These are phyloP conservation scores for Pseudogymnoascus sp. DNA, from an alignment of 2,329 filamentous ascomycete species.

Conservation along the genomic window DNA sequence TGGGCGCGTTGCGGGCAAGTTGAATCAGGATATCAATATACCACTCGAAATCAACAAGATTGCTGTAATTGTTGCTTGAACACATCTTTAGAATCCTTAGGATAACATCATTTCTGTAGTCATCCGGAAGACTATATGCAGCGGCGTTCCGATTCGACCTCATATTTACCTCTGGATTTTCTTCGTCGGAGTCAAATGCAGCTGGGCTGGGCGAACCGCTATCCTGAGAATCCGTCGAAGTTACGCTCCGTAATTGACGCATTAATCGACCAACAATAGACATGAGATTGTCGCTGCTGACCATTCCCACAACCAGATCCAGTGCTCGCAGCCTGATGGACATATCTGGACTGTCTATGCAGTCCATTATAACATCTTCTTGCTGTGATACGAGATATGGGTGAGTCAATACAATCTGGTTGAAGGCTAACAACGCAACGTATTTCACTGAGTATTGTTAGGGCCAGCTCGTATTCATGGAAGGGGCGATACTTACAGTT, in stretches of 20 bases:
- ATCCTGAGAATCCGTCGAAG: conserved; percentile 39
- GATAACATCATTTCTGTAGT: conserved; percentile 79
- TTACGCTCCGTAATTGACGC: conserved; percentile 68
- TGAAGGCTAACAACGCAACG: conserved; percentile 88
- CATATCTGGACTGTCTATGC: conserved; percentile 90
- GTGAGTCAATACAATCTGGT: conserved; percentile 85
- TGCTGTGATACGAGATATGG: conserved; percentile 82
- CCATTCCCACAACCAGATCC: conserved; percentile 88
- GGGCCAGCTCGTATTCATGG: conserved; percentile 13
- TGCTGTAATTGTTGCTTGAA: conserved; percentile 76
- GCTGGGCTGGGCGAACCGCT: conserved; percentile 17
- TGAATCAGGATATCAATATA: conserved; percentile 87
- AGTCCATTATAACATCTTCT: conserved; percentile 92
- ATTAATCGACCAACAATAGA: conserved; percentile 79
- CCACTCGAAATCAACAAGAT: conserved; percentile 90
- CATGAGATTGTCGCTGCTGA: conserved; percentile 75
- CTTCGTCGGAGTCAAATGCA: conserved; percentile 43
- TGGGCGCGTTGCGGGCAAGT: conserved; percentile 62
- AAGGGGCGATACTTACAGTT: conserved; percentile 56
- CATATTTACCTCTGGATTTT: conserved; percentile 41
- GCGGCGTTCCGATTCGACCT: conserved; percentile 32
- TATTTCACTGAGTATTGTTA: conserved; percentile 66
- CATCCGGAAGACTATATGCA: conserved; percentile 56
- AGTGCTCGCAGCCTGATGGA: conserved; percentile 90
- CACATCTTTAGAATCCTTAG: conserved; percentile 80